These are phyloP conservation scores for Rugonectria rugulosa DNA, from an alignment of 2,329 filamentous ascomycete genomes.

Conservation along the genomic window DNA sequence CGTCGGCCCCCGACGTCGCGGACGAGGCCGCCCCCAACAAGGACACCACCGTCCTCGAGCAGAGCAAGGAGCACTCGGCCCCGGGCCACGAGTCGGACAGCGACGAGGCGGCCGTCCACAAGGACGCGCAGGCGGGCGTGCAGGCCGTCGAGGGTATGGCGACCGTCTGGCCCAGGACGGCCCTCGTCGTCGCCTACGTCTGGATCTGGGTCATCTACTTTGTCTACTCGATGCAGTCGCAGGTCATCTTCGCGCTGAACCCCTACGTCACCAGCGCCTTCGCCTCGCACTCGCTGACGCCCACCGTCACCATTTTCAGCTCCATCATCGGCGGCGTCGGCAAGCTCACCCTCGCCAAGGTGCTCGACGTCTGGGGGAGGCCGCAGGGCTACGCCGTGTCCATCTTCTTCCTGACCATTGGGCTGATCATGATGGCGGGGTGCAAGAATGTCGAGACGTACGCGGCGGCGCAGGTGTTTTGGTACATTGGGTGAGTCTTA, in stretches of 20 bases:
- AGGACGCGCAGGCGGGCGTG: slow-evolving; percentile 44
- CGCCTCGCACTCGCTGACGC: slow-evolving; percentile 57
- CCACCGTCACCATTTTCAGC: slow-evolving; percentile 59
- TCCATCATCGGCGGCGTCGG: slow-evolving; percentile 62
- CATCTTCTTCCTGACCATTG: slow-evolving; percentile 55
- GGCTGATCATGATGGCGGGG: slow-evolving; percentile 68
- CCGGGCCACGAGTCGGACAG: neutral
- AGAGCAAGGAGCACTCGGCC: neutral
- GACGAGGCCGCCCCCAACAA: slow-evolving; percentile 6
- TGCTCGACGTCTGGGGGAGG: slow-evolving; percentile 69
- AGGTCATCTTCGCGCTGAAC: slow-evolving; percentile 45
- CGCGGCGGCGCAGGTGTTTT: slow-evolving; percentile 69
- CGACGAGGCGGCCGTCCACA: neutral
- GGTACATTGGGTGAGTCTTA: slow-evolving; percentile 40
- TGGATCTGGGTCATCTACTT: slow-evolving; percentile 57
- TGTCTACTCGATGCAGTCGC: slow-evolving; percentile 54
- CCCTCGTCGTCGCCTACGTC: slow-evolving; percentile 48
- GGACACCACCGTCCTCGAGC: neutral
- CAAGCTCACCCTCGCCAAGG: slow-evolving; percentile 69
- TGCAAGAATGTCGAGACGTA: slow-evolving; percentile 54
- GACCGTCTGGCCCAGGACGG: slow-evolving; percentile 47
- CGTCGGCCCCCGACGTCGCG: neutral
- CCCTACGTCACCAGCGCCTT: slow-evolving; percentile 57
- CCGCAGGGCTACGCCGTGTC: slow-evolving; percentile 65
- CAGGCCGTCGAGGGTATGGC: slow-evolving; percentile 51